A percentile compares a stretch with the other conserved stretches of the same genome.
Conservation (phyloP, 768 basidiomycete species). For the Panellus pusillus region DNA sequence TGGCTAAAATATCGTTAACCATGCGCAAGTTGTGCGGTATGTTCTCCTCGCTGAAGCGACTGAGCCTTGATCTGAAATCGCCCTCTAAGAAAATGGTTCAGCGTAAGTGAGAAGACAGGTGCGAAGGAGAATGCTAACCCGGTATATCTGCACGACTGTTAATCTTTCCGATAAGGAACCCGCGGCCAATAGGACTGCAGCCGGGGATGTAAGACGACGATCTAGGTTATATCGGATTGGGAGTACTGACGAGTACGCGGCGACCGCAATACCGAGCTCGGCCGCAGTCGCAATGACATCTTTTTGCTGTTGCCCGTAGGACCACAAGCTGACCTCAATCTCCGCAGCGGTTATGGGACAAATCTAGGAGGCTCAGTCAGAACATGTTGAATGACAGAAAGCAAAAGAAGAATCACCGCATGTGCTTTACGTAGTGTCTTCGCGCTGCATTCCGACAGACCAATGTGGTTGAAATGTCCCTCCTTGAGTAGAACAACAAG, state of each 20-base stretch:
- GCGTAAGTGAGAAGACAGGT: background rate
- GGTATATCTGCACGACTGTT: conserved; percentile 37
- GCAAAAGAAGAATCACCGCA: conserved; percentile 8
- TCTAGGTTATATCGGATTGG: too few species aligned
- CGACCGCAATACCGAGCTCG: conserved; percentile 54
- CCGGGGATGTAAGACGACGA: too few species aligned
- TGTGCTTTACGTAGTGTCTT: conserved; percentile 43
- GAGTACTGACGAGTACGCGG: conserved; percentile 52
- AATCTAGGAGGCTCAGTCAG: background rate
- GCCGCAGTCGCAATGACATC: conserved; percentile 54
- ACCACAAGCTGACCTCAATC: conserved; percentile 66
- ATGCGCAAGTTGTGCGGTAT: conserved; percentile 43
- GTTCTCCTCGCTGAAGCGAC: conserved; percentile 47
- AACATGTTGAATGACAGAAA: background rate
- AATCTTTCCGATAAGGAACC: conserved; percentile 53
- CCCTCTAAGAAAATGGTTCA: conserved; percentile 27
- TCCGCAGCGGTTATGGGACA: conserved; percentile 59
- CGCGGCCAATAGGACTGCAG: conserved; percentile 51
- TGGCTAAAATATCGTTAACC: conserved; percentile 36
- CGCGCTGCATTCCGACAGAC: conserved; percentile 54
- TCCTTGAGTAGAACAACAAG: conserved; percentile 51
- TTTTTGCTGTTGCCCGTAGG: conserved; percentile 52
- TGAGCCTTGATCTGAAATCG: conserved; percentile 35
- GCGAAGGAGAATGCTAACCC: conserved; percentile 19
- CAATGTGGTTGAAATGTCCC: conserved; percentile 60